Evolutionary conservation across 805 yeast genomes (phyloP), one percentile per base, ranked within the genome.

Genomic region (Ogataea ganodermae): DNA sequence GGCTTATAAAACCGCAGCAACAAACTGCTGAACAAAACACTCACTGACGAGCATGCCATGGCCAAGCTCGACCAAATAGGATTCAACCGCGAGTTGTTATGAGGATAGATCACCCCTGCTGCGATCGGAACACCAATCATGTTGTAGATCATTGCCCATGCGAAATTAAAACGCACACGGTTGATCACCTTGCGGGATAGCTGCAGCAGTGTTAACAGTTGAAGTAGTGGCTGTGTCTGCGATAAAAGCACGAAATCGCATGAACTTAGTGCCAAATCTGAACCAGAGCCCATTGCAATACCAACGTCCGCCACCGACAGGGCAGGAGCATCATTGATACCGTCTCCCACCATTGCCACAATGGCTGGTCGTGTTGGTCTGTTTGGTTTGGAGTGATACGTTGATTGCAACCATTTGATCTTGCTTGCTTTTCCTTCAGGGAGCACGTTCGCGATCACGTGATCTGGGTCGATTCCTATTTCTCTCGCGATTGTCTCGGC

Each of bases 321-420:
- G 0, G 94, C 89, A 1, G 92, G 92, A 0, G 94, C 89, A 64
- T 87, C 94, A 61, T 86, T 87, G 27, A 86, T 81, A 17, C 94
- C 94, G 58, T 86, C 94, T 8, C 94, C 94, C 7, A 86, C 83
- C 91, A 86, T 85, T 0, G 89, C 90, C 3, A 82, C 84, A 18
- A 78, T 58, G 35, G 62, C 57, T 16, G 44, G 61, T 56, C 13
- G 59, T 23, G 46, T 55, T 27, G 49, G 45, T 23, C 30, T 45
- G 30, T 50, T 53, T 6, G 43, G 36, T 3, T 49, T 51, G 10
- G 62, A 45, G 35, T 63, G 62, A 36, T 61, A 73, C 2, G 77
- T 69, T 33, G 67, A 60, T 58, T 83, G 84, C 10, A 86, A 70
- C 73, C 76, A 71, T 51, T 73, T 70, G 31, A 86, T 69, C 58